Conservation (phyloP, 257 asterid species). For the Verbena officinalis region DNA sequence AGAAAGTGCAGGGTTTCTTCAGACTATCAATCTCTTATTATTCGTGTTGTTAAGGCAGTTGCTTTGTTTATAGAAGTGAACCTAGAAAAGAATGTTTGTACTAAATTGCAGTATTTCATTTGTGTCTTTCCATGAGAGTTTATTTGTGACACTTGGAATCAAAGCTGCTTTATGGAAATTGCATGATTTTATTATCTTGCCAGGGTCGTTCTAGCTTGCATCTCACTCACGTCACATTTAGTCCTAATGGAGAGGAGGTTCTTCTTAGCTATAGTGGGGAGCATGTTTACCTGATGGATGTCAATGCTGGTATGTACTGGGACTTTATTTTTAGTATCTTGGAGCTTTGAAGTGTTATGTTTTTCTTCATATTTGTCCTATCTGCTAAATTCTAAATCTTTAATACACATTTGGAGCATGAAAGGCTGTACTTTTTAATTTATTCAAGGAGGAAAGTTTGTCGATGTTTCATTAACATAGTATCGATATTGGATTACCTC, state of each 20-base stretch:
- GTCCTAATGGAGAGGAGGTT: slow-evolving; percentile 92
- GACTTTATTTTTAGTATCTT: neutral
- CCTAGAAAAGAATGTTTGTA: neutral
- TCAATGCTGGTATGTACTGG: slow-evolving; percentile 56
- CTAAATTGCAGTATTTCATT: neutral
- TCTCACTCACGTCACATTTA: slow-evolving; percentile 87
- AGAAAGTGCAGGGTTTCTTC: too few relatives aligned
- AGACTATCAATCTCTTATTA: too few relatives aligned
- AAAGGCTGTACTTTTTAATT: slow-evolving; percentile 10
- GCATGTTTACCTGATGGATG: slow-evolving; percentile 94
- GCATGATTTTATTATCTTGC: slow-evolving; percentile 24
- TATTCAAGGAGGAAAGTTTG: slow-evolving; percentile 6
- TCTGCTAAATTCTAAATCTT: neutral
- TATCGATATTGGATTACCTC: slow-evolving; percentile 8
- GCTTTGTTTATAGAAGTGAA: slow-evolving; percentile 3
- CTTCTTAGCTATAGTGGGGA: slow-evolving; percentile 97
- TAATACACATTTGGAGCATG: slow-evolving; percentile 2
- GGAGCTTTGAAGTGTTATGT: neutral
- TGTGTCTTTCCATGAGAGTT: neutral
- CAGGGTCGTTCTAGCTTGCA: slow-evolving; percentile 86
- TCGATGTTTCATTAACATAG: neutral
- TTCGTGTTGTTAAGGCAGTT: neutral
- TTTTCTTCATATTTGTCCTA: slow-evolving; percentile 11
- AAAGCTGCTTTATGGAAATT: slow-evolving; percentile 31
- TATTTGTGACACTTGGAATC: neutral